Conservation (phyloP, 345 rosid genomes). For the Schrenkiella parvula region DNA sequence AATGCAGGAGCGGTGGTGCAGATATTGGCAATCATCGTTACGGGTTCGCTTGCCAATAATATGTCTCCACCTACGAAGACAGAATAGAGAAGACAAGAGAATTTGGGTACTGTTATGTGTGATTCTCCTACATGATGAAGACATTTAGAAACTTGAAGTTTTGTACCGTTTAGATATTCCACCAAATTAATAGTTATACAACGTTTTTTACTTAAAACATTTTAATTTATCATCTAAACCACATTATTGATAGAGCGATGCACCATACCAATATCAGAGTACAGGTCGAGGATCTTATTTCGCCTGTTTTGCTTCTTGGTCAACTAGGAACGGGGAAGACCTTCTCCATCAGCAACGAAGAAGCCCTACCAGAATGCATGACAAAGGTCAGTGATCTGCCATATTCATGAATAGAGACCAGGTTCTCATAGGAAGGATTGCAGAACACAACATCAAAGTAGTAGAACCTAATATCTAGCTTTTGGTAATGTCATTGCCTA, state of each 20-base stretch:
- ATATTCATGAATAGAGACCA: background rate
- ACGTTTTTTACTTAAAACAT: background rate
- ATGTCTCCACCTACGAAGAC: conserved; percentile 78
- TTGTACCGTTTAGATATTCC: background rate
- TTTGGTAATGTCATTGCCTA: background rate
- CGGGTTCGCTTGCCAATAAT: conserved; percentile 46
- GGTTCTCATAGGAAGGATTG: background rate
- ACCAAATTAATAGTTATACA: background rate
- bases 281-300: conserved; percentile 58
- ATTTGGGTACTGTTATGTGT: background rate
- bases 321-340: conserved; percentile 85
- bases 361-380: conserved; percentile 64
- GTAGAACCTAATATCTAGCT: background rate
- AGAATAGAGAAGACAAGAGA: conserved; percentile 14
- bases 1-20: conserved; percentile 46
- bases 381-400: background rate
- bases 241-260: background rate
- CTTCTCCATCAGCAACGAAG: conserved; percentile 81
- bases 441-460: background rate
- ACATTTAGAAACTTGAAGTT: background rate
- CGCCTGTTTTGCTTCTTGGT: conserved; percentile 67
- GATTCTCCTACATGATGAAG: conserved; percentile 3
- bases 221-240: background rate
- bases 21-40: conserved; percentile 34
- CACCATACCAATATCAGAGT: conserved; percentile 18